These are phyloP conservation scores for Hortiboletus flavorubellus DNA, from an alignment of 768 basidiomycete species.

Conservation along the genomic window DNA sequence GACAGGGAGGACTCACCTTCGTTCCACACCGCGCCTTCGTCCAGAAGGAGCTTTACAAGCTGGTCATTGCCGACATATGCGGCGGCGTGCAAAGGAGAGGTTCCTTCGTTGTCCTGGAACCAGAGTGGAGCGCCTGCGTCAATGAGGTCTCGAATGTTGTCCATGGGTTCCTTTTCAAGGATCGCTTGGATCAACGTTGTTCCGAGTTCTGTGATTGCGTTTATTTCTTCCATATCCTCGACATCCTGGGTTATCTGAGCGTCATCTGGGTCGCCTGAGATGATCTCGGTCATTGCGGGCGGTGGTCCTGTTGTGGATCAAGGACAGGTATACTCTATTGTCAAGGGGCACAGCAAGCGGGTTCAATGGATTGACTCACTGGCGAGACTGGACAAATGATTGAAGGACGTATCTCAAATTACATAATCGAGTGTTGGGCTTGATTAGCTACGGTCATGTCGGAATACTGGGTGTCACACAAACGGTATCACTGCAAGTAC, in stretches of 20 bases:
- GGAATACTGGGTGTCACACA: slow-evolving; percentile 92
- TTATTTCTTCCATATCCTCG: slow-evolving; percentile 37
- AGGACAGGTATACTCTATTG: background rate
- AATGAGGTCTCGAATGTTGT: slow-evolving; percentile 48
- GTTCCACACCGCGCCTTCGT: slow-evolving; percentile 91
- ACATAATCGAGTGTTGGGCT: slow-evolving; percentile 12
- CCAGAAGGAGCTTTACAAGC: slow-evolving; percentile 65
- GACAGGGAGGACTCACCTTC: slow-evolving; percentile 49
- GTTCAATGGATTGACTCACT: background rate
- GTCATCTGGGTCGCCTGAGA: slow-evolving; percentile 1
- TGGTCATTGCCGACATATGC: slow-evolving; percentile 64
- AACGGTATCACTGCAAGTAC: slow-evolving; percentile 94
- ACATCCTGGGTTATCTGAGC: slow-evolving; percentile 20
- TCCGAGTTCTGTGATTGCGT: slow-evolving; percentile 52
- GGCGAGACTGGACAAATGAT: background rate
- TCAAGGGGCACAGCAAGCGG: background rate
- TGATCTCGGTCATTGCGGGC: slow-evolving; percentile 13
- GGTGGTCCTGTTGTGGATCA: background rate
- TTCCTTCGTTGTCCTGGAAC: slow-evolving; percentile 86
- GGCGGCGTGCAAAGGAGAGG: slow-evolving; percentile 84
- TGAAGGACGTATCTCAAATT: background rate
- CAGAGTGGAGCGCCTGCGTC: slow-evolving; percentile 76
- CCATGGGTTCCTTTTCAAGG: slow-evolving; percentile 43
- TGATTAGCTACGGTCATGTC: slow-evolving; percentile 50
- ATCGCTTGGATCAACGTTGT: slow-evolving; percentile 58